These are phyloP conservation scores for Fusarium haematococcum DNA, from an alignment of 2,329 filamentous ascomycete species.

Conservation along the genomic window DNA sequence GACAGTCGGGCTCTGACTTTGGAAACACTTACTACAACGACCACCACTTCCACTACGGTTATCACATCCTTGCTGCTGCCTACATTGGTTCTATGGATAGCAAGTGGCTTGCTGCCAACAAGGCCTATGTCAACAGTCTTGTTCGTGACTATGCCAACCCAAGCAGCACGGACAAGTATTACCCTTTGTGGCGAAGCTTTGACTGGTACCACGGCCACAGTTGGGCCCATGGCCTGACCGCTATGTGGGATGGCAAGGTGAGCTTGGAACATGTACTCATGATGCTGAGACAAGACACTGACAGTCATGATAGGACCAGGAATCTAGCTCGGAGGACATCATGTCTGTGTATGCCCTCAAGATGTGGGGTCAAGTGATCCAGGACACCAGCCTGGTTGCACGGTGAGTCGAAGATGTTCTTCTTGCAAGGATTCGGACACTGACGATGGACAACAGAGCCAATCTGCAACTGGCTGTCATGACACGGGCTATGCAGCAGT, in stretches of 20 bases:
- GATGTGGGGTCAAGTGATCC: conserved; percentile 88
- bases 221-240: conserved; percentile 86
- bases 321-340: conserved; percentile 90
- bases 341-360: conserved; percentile 90
- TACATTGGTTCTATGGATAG: conserved; percentile 85
- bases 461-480: conserved; percentile 88
- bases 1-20: conserved; percentile 81
- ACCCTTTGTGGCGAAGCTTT: conserved; percentile 85
- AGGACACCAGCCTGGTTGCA: conserved; percentile 83
- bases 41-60: conserved; percentile 83
- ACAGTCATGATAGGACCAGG: conserved; percentile 67
- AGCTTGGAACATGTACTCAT: background rate
- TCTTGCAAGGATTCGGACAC: background rate
- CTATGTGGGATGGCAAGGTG: conserved; percentile 78
- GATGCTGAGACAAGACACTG: background rate
- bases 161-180: conserved; percentile 75
- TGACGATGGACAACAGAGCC: conserved; percentile 58
- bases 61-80: conserved; percentile 89
- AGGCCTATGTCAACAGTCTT: conserved; percentile 83
- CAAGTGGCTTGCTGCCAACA: conserved; percentile 78
- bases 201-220: conserved; percentile 97
- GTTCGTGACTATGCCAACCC: conserved; percentile 88
- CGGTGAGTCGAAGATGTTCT: conserved; percentile 57
- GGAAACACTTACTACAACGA: conserved; percentile 90
- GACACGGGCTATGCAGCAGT: conserved; percentile 77